Base-by-base conservation (phyloP, 768 basidiomycete genomes). In the Leccinum variicolor region DNA sequence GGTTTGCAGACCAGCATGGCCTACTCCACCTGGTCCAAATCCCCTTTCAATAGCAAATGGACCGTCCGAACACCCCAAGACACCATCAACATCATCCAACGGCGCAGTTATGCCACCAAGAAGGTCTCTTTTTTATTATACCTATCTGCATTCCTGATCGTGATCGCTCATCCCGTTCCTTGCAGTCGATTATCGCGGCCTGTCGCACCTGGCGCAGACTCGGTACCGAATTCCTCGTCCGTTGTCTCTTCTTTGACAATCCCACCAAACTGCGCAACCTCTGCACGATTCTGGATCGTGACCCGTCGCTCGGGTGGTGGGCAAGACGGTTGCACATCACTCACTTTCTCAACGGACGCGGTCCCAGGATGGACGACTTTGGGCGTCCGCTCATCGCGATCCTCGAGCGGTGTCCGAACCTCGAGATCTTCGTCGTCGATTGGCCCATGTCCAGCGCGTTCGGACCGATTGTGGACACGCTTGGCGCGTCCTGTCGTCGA, bases 391-490 rank as follows among this genome's bases (percentile, higher is more conserved):
- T 92, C 21, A 72, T 82, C 9, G 76, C 81, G 26, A 77, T 90
- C 55, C 80, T 90, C 31, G 72, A 73, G 13, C 86, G 81, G 54
- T 88, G 86, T 59, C 86, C 86, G 4, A 90, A 90, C 62, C 81
- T 91, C 51, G 82, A 89, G 60, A 83, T 88, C 8, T 88, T 90
- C 70, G 77, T 88, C 34, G 72, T 88, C 46, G 86, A 88, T 59
- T 84, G 82, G 74, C 82, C 87, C 0, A 76, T 90, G 74, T 75
- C 79, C 3, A 69, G 58, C 3, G 77, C 83, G 14, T 87, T 90
- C 59, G 82, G 84, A 2, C 75, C 84, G 0, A 77, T 90, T n/a
- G 84, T 79, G 0, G 82, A 90, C 63, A 78, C 88, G 0, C 76
- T 92, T 1, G 79, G 79, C 51, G 79, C 74, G 1, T 82, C 74